Base-by-base conservation (phyloP, 2,329 filamentous ascomycete genomes). In the Cyphellophora attinorum region DNA sequence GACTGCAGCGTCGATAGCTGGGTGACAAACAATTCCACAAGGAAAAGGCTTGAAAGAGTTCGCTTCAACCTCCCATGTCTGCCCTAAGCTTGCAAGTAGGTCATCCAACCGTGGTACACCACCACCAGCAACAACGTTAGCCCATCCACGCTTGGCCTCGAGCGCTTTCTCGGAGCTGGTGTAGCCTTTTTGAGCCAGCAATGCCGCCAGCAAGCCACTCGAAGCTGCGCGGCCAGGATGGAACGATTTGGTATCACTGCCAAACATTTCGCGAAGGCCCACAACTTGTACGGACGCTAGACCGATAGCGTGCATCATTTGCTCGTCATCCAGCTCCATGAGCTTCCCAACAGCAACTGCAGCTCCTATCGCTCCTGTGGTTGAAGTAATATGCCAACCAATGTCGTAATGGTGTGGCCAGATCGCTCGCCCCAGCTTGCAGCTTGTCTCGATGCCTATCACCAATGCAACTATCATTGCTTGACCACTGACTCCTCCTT, bases 31-130 rank as follows among this genome's bases (percentile, higher is more conserved):
- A 39, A 74, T 72, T 1, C 69, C 70, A 48, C 70, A 74, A 0
- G 70, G 69, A 40, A 68, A 74, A 0, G 69, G 70, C 47, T 74
- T 74, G 53, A 73, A 74, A 2, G 65, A 62, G 41, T 74, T 74
- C 42, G 61, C 60, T 45, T 63, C 55, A 6, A 68, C 64, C 53
- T 74, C 68, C 69, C 69, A 74, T 19, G 43, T 47, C 21, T 44
- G 37, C 2, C 55, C 53, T 10, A 64, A 42, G 12, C 55, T 53
- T 1, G 46, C 56, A 21, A 67, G 47, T 39, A 61, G 55, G 23
- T 52, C 55, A 5, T 60, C 54, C 12, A 64, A 52, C n/a, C n/a
- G n/a, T 27, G 56, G 52, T 19, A 66, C 58, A 3, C 60, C 51
- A 21, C 18, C 30, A 14, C 57, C 52, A 40, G 62, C 60, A 13